These are phyloP conservation scores for Tricholoma flavovirens DNA, from an alignment of 768 basidiomycete species.

Conservation along the genomic window DNA sequence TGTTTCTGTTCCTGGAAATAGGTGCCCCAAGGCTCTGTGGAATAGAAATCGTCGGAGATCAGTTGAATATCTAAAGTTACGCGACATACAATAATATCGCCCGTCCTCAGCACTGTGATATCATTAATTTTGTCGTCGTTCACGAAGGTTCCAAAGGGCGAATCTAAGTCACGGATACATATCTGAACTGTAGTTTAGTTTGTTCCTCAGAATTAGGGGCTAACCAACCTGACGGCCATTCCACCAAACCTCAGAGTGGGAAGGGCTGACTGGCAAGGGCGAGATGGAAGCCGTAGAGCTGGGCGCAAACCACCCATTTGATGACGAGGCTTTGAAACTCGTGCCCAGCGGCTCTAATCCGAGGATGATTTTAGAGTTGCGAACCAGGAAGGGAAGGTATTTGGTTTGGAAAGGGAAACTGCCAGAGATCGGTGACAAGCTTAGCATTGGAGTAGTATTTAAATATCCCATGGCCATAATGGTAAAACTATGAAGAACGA, in stretches of 20 bases:
- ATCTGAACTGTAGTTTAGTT: conserved; percentile 23
- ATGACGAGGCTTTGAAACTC: conserved; percentile 15
- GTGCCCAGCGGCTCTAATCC: conserved; percentile 19
- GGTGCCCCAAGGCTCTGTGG: conserved; percentile 35
- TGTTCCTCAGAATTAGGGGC: neutral
- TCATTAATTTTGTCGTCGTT: conserved; percentile 38
- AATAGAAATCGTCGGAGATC: conserved; percentile 4
- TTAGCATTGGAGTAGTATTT: conserved; percentile 25
- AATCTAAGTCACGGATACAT: conserved; percentile 41
- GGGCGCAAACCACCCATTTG: conserved; percentile 41
- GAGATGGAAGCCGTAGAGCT: conserved; percentile 23
- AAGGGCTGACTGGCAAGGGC: conserved; percentile 34
- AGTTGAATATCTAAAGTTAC: conserved; percentile 3
- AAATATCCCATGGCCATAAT: conserved; percentile 6
- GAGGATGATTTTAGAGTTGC: conserved; percentile 24
- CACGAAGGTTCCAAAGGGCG: conserved; percentile 43
- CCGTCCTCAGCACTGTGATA: conserved; percentile 32
- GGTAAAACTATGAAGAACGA: neutral
- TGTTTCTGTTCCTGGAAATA: conserved; percentile 32
- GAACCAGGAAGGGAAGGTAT: conserved; percentile 24
- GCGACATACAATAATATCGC: conserved; percentile 40
- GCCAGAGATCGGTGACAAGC: conserved; percentile 24
- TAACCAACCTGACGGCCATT: conserved; percentile 33
- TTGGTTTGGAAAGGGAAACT: conserved; percentile 36
- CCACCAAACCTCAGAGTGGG: conserved; percentile 44